phyloP scores from a whole-genome alignment of 2,329 filamentous ascomycete species.

The Ceratocystis destructans region DNA sequence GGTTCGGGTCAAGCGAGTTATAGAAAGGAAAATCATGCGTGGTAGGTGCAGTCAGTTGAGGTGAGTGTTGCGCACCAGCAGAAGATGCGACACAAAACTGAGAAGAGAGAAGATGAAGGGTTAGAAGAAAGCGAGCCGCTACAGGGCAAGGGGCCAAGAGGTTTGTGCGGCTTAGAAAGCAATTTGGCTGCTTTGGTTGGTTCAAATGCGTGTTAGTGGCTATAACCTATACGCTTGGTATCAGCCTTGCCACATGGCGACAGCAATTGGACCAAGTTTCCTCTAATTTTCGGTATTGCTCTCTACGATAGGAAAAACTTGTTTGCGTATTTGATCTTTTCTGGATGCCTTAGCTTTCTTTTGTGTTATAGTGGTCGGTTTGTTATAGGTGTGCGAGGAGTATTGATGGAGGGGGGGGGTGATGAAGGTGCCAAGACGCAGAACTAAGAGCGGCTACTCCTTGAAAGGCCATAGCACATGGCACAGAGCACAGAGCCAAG shows the following conservation, averaged over 20 bases:
- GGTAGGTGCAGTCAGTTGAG: constrained; percentile 3
- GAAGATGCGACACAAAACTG: background rate
- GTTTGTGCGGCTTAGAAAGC: background rate
- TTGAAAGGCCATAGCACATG: background rate
- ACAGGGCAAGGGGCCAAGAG: background rate
- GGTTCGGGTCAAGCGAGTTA: constrained; percentile 4
- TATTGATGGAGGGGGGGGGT: background rate
- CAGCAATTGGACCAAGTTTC: background rate
- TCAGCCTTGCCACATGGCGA: background rate
- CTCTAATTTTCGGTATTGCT: background rate
- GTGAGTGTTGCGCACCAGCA: background rate
- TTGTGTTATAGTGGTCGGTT: background rate
- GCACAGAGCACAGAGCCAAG: background rate
- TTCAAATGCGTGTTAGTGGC: background rate
- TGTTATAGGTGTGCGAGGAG: background rate
- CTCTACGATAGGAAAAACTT: background rate
- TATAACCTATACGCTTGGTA: background rate
- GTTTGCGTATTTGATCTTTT: background rate
- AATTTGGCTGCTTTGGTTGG: background rate
- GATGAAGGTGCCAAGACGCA: background rate
- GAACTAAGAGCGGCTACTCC: background rate
- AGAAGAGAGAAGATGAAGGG: background rate
- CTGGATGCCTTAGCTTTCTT: background rate
- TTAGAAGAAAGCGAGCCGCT: background rate
- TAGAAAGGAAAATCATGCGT: background rate